Evolutionary conservation across 1,284 basidiomycete genomes (phyloP).

Genomic region (Sanguinoderma infundibulare): DNA sequence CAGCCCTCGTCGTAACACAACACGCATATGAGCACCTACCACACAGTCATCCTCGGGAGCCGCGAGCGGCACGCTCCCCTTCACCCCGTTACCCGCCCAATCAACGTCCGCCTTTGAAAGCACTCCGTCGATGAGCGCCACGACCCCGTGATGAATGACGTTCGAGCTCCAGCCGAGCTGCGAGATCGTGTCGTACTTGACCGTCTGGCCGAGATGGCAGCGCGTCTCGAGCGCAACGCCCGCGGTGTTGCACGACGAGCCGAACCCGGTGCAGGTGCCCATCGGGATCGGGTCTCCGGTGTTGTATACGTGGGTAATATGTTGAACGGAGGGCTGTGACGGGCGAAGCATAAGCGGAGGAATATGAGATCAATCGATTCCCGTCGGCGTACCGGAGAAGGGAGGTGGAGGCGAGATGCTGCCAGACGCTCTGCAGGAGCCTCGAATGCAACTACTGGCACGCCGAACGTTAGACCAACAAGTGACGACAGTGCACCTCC

Average conservation of each 20-base stretch:
- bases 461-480: slow-evolving; percentile 89
- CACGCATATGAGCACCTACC: slow-evolving; percentile 31
- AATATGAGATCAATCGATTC: not conserved
- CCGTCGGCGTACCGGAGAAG: slow-evolving; percentile 62
- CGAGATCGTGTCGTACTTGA: slow-evolving; percentile 85
- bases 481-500: slow-evolving; percentile 88
- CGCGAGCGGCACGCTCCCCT: slow-evolving; percentile 28
- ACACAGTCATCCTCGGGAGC: slow-evolving; percentile 44
- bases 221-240: slow-evolving; percentile 81
- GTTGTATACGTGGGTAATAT: slow-evolving; percentile 85
- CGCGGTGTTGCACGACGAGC: slow-evolving; percentile 71
- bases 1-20: not conserved
- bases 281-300: slow-evolving; percentile 87
- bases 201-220: slow-evolving; percentile 75
- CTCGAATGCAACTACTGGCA: slow-evolving; percentile 90
- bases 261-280: slow-evolving; percentile 79
- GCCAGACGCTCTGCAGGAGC: slow-evolving; percentile 90
- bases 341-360: not conserved
- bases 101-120: slow-evolving; percentile 59
- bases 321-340: slow-evolving; percentile 69
- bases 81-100: slow-evolving; percentile 46
- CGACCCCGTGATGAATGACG: slow-evolving; percentile 84
- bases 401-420: slow-evolving; percentile 88
- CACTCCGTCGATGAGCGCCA: slow-evolving; percentile 76
- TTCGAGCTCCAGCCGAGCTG: slow-evolving; percentile 86